Conservation (phyloP, 192 early-diverging fungal species). For the Coemansia umbellata region DNA sequence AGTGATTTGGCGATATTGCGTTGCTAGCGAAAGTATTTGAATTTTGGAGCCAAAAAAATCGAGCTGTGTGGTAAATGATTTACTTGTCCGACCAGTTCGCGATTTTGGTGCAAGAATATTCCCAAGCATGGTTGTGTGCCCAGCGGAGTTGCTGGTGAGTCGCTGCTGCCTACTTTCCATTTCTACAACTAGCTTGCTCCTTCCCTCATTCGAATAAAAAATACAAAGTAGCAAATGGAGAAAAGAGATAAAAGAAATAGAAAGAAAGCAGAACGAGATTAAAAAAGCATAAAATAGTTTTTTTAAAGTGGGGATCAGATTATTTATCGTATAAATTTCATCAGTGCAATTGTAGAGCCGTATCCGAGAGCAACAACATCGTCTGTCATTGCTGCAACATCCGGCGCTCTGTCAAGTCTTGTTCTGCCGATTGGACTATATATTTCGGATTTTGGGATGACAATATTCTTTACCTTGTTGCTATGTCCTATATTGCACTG, state of each 20-base stretch:
- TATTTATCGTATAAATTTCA: background rate
- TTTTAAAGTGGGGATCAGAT: background rate
- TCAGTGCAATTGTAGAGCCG: too few species aligned
- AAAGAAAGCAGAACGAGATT: background rate
- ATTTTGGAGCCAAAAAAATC: conserved; percentile 32
- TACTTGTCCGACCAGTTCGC: conserved; percentile 21
- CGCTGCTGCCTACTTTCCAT: too few species aligned
- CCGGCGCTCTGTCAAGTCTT: too few species aligned
- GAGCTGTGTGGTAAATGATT: conserved; percentile 7
- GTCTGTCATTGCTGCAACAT: conserved; percentile 3
- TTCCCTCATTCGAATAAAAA: too few species aligned
- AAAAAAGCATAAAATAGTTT: background rate
- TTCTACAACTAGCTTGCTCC: too few species aligned
- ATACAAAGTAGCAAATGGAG: background rate
- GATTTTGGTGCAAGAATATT: background rate
- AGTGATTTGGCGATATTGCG: conserved; percentile 33
- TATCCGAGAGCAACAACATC: conserved; percentile 1
- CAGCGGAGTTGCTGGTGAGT: background rate
- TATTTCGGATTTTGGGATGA: too few species aligned
- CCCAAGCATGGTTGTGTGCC: background rate
- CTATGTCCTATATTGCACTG: too few species aligned
- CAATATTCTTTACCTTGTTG: too few species aligned
- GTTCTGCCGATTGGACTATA: too few species aligned
- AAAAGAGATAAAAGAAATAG: background rate
- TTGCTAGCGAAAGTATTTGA: conserved; percentile 39